Evolutionary conservation across 805 yeast species (phyloP).

Genomic region (Kockiozyma suomiensis): DNA sequence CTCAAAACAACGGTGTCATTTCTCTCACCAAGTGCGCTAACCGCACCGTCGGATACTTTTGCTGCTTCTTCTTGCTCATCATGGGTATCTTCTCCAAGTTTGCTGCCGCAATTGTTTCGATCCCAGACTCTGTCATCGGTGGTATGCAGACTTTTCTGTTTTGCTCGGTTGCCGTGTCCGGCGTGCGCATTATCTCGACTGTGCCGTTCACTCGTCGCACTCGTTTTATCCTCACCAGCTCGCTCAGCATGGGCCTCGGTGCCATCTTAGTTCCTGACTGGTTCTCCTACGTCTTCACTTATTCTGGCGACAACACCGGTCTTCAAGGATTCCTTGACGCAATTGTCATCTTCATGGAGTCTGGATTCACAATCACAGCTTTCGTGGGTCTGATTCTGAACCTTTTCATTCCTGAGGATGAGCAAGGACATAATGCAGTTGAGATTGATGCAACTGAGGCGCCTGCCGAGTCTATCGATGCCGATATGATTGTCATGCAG

Average conservation of each 20-base stretch:
- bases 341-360: slow-evolving; percentile 67
- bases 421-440: slow-evolving; percentile 19
- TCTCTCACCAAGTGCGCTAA: slow-evolving; percentile 90
- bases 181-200: slow-evolving; percentile 63
- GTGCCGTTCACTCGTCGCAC: slow-evolving; percentile 66
- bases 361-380: slow-evolving; percentile 73
- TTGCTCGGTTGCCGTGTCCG: slow-evolving; percentile 76
- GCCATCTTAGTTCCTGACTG: slow-evolving; percentile 65
- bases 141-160: slow-evolving; percentile 84
- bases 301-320: slow-evolving; percentile 59
- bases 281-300: slow-evolving; percentile 67
- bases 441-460: slow-evolving; percentile 22
- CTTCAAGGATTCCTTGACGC: slow-evolving; percentile 68
- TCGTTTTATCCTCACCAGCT: slow-evolving; percentile 68
- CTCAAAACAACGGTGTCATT: slow-evolving; percentile 94
- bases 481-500: neutral
- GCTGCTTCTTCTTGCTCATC: slow-evolving; percentile 73
- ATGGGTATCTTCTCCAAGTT: slow-evolving; percentile 90
- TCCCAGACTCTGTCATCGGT: slow-evolving; percentile 78
- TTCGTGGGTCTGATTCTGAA: slow-evolving; percentile 64
- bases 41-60: slow-evolving; percentile 76
- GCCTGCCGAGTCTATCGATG: neutral
- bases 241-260: slow-evolving; percentile 68
- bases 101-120: slow-evolving; percentile 80
- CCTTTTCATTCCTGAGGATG: slow-evolving; percentile 62